Conservation (phyloP, 805 yeast genomes). For the Lipomyces lipofer region DNA sequence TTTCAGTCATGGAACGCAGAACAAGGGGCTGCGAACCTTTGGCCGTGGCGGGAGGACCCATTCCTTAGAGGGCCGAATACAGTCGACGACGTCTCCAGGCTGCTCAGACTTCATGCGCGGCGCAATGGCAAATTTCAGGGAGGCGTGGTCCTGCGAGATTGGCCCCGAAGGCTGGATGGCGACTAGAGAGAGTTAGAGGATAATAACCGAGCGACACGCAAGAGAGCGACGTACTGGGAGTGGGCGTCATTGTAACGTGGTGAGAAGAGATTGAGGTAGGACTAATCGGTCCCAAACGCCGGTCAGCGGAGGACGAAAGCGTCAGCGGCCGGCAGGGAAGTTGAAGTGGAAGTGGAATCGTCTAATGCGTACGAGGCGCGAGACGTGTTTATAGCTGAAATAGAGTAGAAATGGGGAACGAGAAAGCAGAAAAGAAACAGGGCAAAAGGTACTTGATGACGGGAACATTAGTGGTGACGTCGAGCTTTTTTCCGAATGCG, state of each 20-base stretch:
- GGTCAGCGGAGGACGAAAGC: not conserved
- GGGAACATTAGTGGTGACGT: no score
- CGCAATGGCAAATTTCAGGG: slow-evolving; percentile 22
- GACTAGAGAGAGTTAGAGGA: slow-evolving; percentile 8
- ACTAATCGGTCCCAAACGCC: not conserved
- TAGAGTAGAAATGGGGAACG: not conserved
- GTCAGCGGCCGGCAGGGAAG: not conserved
- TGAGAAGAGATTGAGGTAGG: not conserved
- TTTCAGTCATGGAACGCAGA: not conserved
- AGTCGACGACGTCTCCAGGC: slow-evolving; percentile 8
- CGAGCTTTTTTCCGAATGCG: no score
- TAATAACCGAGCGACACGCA: not conserved
- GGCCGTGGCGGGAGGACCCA: slow-evolving; percentile 89
- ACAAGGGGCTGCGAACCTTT: slow-evolving; percentile 39
- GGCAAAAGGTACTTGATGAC: no score
- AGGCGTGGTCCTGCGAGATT: not conserved
- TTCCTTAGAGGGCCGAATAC: slow-evolving; percentile 60
- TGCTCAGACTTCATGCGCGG: slow-evolving; percentile 24
- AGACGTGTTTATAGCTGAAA: no score
- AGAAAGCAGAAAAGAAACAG: no score
- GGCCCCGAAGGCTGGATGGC: slow-evolving; percentile 24
- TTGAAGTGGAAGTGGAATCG: not conserved
- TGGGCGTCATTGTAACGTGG: slow-evolving; percentile 15
- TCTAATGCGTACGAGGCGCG: no score
- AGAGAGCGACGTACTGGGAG: slow-evolving; percentile 17